Percentiles rank a stretch among this genome's conserved stretches.
Evolutionary conservation across 108 stramenopile species (phyloP).

Genomic region (Seminavis robusta): DNA sequence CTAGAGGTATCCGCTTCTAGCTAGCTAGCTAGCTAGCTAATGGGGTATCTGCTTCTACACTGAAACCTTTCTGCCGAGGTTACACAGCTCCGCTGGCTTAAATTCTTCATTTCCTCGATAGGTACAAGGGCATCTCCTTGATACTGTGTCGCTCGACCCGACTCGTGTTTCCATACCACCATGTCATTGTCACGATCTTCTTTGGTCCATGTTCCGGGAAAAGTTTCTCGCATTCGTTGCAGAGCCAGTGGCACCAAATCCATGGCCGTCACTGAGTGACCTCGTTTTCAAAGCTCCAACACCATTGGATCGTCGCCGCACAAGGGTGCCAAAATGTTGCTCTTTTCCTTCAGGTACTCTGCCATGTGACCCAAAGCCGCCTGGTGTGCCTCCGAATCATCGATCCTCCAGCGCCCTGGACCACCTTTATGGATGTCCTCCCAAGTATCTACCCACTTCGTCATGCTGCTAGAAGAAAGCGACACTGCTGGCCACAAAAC

Average conservation of each 20-base stretch:
- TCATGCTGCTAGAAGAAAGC: too few relatives aligned
- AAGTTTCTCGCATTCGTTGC: constrained; percentile 33
- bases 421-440: constrained; percentile 48
- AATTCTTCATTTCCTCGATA: too few relatives aligned
- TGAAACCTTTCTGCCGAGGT: too few relatives aligned
- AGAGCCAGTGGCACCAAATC: constrained; percentile 56
- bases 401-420: constrained; percentile 44
- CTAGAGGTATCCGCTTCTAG: too few relatives aligned
- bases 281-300: constrained; percentile 32
- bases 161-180: constrained; percentile 36
- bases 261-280: constrained; percentile 46
- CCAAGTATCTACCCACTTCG: constrained; percentile 48
- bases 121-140: constrained; percentile 46
- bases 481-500: too few relatives aligned
- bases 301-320: constrained; percentile 59
- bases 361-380: constrained; percentile 31
- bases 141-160: constrained; percentile 45
- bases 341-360: too few relatives aligned
- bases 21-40: too few relatives aligned
- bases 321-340: constrained; percentile 41
- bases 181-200: background rate
- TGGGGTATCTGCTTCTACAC: too few relatives aligned
- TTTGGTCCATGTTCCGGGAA: constrained; percentile 12
- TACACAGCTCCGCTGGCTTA: too few relatives aligned
- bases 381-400: constrained; percentile 26